Evolutionary conservation across 2,329 filamentous ascomycete genomes (phyloP).

Genomic region (Aspergillus thermomutatus): DNA sequence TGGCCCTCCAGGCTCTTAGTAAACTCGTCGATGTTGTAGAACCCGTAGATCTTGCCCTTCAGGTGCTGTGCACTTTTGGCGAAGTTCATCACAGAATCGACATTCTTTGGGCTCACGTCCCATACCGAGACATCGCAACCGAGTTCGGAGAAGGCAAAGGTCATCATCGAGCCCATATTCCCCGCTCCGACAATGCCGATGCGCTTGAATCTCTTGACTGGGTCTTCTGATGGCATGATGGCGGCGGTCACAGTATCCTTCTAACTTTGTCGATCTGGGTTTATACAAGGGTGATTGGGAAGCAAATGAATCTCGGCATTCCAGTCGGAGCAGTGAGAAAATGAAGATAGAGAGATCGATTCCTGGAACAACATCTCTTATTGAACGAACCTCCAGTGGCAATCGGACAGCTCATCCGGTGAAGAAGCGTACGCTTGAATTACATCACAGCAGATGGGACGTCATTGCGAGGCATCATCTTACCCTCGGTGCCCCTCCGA

Average conservation of each 20-base stretch:
- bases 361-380: slow-evolving; percentile 4
- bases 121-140: slow-evolving; percentile 39
- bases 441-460: slow-evolving; percentile 3
- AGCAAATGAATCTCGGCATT: not conserved
- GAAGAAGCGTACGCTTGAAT: not conserved
- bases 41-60: slow-evolving; percentile 33
- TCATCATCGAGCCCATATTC: slow-evolving; percentile 44
- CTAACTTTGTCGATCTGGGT: not conserved
- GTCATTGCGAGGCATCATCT: not conserved
- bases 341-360: not conserved
- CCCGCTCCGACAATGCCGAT: slow-evolving; percentile 41
- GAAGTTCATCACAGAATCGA: slow-evolving; percentile 29
- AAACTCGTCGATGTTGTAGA: slow-evolving; percentile 35
- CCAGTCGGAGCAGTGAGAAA: not conserved
- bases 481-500: not conserved
- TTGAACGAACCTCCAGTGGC: slow-evolving; percentile 17
- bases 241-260: not conserved
- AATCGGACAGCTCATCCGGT: slow-evolving; percentile 10
- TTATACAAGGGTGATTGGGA: not conserved
- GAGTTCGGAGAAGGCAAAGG: slow-evolving; percentile 38
- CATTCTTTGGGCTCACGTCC: slow-evolving; percentile 33
- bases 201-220: slow-evolving; percentile 29
- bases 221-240: slow-evolving; percentile 18
- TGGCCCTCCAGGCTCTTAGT: slow-evolving; percentile 30
- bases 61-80: slow-evolving; percentile 19